Evolutionary conservation across 2,329 filamentous ascomycete genomes (phyloP), one percentile per base, ranked within the genome.

Genomic region (Xylaria sp.): DNA sequence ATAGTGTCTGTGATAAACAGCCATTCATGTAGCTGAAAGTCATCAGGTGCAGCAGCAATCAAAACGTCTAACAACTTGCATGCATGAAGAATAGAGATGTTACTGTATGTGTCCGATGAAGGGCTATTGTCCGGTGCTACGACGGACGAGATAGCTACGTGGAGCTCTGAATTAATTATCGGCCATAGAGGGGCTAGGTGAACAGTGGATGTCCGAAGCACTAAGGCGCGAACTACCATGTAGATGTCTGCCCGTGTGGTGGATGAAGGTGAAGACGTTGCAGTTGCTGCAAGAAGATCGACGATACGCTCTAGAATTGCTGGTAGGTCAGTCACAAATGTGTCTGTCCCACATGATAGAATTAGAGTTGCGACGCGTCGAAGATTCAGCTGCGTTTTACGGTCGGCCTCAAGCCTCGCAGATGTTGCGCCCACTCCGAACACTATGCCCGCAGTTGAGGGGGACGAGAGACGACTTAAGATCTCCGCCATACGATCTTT

Each of bases 1-100:
- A 98, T 94, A 15, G 95, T 98, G 80, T 99, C 96, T 1, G 94
- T 97, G 65, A 99, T 91, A 80, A 97, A 99, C 3, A 98, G 88
- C 96, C 96, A 99, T 83, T 98, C 94, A 76, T 97, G 92, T n/a
- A 98, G 88, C 80, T 98, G 96, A 81, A 98, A 99, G 79, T 99
- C 96, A 74, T 99, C 96, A 0, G 94, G 95, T 4, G 92, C 91
- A 8, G 94, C 85, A 52, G 94, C 91, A 15, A 98, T 87, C n/a
- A 99, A 85, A 23, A 94, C 85, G 77, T 99, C 96, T 3, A 99
- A 87, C 2, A 99, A 86, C 78, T 98, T 99, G 82, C 94, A 98
- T 0, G 94, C 94, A 79, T 99, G 95, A 2, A 99, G 83, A 18
- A 98, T 84, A 2, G 92, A 90, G 2, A 89, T 83, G 73, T 93